These are phyloP conservation scores for Colletotrichum tropicicola DNA, from an alignment of 2,329 filamentous ascomycete genomes.

Conservation along the genomic window DNA sequence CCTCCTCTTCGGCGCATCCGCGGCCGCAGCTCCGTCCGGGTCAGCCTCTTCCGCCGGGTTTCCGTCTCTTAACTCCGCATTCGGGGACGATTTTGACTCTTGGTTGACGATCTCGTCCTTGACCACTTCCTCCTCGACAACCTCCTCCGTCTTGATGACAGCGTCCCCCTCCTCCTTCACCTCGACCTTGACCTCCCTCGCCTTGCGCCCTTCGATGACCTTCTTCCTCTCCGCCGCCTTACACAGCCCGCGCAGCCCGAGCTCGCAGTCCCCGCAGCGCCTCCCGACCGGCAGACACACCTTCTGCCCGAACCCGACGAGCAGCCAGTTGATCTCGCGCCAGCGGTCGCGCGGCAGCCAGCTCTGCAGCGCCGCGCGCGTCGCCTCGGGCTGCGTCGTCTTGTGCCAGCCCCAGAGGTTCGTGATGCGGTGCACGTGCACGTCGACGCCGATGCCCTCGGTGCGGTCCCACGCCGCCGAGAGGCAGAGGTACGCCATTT, in stretches of 20 bases:
- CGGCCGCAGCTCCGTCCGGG: background rate
- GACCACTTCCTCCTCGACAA: slow-evolving; percentile 41
- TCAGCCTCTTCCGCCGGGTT: background rate
- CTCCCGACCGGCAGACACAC: slow-evolving; percentile 83
- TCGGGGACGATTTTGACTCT: background rate
- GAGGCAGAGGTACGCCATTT: slow-evolving; percentile 93
- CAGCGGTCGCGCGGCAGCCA: slow-evolving; percentile 89
- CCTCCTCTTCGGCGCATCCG: background rate
- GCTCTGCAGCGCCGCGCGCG: slow-evolving; percentile 75
- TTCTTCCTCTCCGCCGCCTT: slow-evolving; percentile 74
- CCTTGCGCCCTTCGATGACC: slow-evolving; percentile 64
- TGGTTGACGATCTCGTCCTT: slow-evolving; percentile 26
- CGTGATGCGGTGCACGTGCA: slow-evolving; percentile 93
- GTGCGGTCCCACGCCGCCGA: slow-evolving; percentile 72
- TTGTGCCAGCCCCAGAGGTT: slow-evolving; percentile 94
- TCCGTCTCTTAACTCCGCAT: background rate
- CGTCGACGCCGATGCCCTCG: slow-evolving; percentile 89
- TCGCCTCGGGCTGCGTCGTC: slow-evolving; percentile 84
- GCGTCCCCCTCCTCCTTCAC: slow-evolving; percentile 34
- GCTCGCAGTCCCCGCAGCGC: slow-evolving; percentile 85
- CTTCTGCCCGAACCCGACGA: slow-evolving; percentile 89
- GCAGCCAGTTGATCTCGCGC: slow-evolving; percentile 90
- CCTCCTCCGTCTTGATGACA: slow-evolving; percentile 32
- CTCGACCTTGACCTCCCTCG: slow-evolving; percentile 45
- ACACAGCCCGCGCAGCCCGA: slow-evolving; percentile 81